These are phyloP conservation scores for Hymenoscyphus infarciens DNA, from an alignment of 2,329 filamentous ascomycete genomes.

Conservation along the genomic window DNA sequence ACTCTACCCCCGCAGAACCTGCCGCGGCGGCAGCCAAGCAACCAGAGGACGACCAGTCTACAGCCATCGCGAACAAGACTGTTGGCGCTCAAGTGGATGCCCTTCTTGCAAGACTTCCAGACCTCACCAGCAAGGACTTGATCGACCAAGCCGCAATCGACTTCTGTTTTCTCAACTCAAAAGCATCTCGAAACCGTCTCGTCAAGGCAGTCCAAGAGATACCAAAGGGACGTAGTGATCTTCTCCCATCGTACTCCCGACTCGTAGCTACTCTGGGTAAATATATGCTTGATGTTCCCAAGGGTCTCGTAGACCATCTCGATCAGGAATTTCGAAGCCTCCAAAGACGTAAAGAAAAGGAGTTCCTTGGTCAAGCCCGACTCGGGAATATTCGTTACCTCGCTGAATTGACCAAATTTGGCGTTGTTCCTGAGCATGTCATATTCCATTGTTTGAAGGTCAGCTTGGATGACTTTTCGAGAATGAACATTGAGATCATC, in stretches of 20 bases:
- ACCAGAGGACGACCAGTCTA: constrained; percentile 75
- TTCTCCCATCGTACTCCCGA: constrained; percentile 87
- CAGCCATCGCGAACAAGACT: constrained; percentile 94
- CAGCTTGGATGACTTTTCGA: constrained; percentile 92
- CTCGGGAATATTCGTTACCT: constrained; percentile 96
- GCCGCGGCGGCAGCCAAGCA: constrained; percentile 45
- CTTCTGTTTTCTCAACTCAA: constrained; percentile 98
- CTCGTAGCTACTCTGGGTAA: constrained; percentile 89
- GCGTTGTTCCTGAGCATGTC: constrained; percentile 95
- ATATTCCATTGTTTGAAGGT: constrained; percentile 99
- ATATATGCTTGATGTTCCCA: constrained; percentile 92
- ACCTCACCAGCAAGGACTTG: constrained; percentile 84
- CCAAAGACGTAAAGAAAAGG: constrained; percentile 94
- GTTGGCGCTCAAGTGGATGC: constrained; percentile 96
- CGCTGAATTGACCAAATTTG: constrained; percentile 95
- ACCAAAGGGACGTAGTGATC: constrained; percentile 87
- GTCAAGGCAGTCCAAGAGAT: constrained; percentile 92
- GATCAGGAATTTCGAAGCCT: constrained; percentile 96
- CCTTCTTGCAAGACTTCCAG: constrained; percentile 80
- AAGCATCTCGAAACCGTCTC: constrained; percentile 90
- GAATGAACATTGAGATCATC: constrained; percentile 99
- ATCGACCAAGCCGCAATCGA: constrained; percentile 92
- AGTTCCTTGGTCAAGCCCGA: constrained; percentile 90
- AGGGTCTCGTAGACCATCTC: constrained; percentile 84
- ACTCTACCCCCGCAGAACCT: constrained; percentile 40